phyloP scores from a whole-genome alignment of 1,284 basidiomycete species.

The Flammula alnicola region DNA sequence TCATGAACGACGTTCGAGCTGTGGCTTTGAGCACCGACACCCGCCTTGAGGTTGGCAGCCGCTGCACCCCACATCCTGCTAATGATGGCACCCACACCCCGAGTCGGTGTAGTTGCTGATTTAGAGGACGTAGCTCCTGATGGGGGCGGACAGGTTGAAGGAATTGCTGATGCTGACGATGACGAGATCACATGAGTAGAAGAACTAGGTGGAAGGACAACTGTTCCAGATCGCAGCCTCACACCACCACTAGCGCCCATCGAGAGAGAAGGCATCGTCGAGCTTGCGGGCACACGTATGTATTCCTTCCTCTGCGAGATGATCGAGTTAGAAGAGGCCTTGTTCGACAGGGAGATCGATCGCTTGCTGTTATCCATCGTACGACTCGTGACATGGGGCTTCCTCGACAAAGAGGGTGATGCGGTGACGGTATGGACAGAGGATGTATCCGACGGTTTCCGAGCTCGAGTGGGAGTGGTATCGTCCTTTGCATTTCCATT shows the following conservation, averaged over 20 bases:
- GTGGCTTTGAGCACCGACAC: conserved; percentile 5
- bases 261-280: conserved; percentile 30
- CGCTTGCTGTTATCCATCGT: conserved; percentile 9
- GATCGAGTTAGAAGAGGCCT: conserved; percentile 16
- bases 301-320: conserved; percentile 12
- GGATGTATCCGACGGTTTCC: conserved; percentile 60
- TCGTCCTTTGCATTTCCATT: conserved; percentile 25
- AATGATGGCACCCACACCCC: conserved; percentile 31
- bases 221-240: conserved; percentile 22
- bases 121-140: conserved; percentile 1
- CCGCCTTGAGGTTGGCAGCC: conserved; percentile 28
- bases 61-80: conserved; percentile 36
- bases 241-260: conserved; percentile 7
- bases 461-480: conserved; percentile 40
- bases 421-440: conserved; percentile 53
- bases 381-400: conserved; percentile 38
- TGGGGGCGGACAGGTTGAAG: conserved; percentile 5
- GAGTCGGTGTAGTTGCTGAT: conserved; percentile 22
- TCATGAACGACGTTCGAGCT: conserved; percentile 2
- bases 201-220: conserved; percentile 9
- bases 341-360: conserved; percentile 22
- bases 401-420: conserved; percentile 49
- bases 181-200: not conserved
- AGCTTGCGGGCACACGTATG: conserved; percentile 23
- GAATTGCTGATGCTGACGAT: not conserved